These are phyloP conservation scores for Colletotrichum sp. DNA, from an alignment of 2,329 filamentous ascomycete genomes.

Conservation along the genomic window DNA sequence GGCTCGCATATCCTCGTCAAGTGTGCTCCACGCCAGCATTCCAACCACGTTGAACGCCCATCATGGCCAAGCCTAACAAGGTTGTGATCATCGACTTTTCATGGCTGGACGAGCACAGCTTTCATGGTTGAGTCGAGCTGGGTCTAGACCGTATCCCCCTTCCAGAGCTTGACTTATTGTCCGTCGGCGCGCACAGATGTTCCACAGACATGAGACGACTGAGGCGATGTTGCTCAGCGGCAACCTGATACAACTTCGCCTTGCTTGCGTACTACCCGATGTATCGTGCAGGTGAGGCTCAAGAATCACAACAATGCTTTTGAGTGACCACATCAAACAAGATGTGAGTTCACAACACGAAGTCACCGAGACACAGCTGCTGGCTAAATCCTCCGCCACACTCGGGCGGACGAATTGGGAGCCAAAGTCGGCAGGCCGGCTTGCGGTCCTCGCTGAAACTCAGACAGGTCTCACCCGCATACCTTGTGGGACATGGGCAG, in stretches of 20 bases:
- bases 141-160: background rate
- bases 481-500: background rate
- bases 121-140: background rate
- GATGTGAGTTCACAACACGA: background rate
- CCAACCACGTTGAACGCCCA: background rate
- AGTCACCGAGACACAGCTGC: background rate
- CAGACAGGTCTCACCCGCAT: slow-evolving; percentile 4
- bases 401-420: background rate
- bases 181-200: background rate
- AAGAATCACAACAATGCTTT: background rate
- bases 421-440: background rate
- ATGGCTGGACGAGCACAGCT: background rate
- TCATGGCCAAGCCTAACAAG: background rate
- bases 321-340: background rate
- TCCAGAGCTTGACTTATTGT: background rate
- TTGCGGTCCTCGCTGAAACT: background rate
- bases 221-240: background rate
- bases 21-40: background rate
- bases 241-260: background rate
- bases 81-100: background rate
- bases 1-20: background rate
- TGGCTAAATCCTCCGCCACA: background rate
- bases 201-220: background rate
- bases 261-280: background rate
- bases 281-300: background rate